Base-by-base conservation (phyloP, 305 asterid species). In the Andrographis paniculata region DNA sequence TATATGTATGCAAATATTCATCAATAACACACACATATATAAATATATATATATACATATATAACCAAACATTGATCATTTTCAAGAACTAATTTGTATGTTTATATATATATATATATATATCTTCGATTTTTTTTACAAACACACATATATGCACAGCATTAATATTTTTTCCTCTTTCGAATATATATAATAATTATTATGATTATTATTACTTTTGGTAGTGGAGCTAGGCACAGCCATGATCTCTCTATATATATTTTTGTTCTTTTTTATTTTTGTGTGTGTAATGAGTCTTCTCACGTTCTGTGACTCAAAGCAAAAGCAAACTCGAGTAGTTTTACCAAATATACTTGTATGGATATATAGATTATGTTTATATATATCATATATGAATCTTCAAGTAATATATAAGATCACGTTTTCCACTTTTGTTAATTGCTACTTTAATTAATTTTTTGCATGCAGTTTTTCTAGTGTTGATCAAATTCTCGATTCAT, bases 301-400 rank as follows among this genome's bases (percentile, higher is more conserved):
- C 60, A 66, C 49, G 58, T 65, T 73, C 64, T 70, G 65, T 68
- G 70, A 77, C 88, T 58, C 53, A 33, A 68, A 77, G 74, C 82
- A 72, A 70, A 76, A 79, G 77, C 81, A 73, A 75, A 73, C 84
- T 79, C 45, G 79, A 76, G 88, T 79, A 68, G 62, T 58, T 65
- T 59, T 52, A 39, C 67, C 58, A n/a, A n/a, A n/a, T 23, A 65
- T 56, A 61, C 39, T 17, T 39, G 18, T 37, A 45, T 23, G 6
- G 19, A 58, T 59, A 36, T n/a, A 36, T 10, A 11, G n/a, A 1
- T 1, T 36, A 36, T 36, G n/a, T 10, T 5, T 27, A 27, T 27
- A 27, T 6, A 27, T 0, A 27, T 10, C 38, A 24, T 38, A 23
- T 37, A 45, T 23, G 14, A 18, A 58, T 62, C 59, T 27, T 62